Evolutionary conservation across 257 asterid species (phyloP).

Genomic region (Coffea eugenioides): DNA sequence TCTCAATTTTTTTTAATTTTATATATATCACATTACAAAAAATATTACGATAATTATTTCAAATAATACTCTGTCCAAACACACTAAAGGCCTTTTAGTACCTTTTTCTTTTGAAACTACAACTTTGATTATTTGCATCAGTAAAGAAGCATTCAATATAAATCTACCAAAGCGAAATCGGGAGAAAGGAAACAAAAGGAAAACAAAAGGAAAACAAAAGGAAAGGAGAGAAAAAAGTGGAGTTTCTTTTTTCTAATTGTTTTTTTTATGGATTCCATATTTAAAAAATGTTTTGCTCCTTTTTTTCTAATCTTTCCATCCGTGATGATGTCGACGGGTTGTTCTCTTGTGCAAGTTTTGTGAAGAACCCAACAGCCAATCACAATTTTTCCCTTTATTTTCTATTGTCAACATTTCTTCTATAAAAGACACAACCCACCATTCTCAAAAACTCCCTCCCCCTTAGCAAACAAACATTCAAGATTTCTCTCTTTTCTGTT

Average conservation of each 20-base stretch:
- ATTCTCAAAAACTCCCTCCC: slow-evolving; percentile 33
- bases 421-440: slow-evolving; percentile 42
- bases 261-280: slow-evolving; percentile 40
- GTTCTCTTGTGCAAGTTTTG: slow-evolving; percentile 23
- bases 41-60: too few relatives aligned
- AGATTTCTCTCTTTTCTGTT: slow-evolving; percentile 19
- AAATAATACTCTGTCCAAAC: too few relatives aligned
- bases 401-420: slow-evolving; percentile 25
- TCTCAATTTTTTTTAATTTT: too few relatives aligned
- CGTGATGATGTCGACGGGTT: slow-evolving; percentile 28
- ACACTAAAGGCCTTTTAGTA: too few relatives aligned
- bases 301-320: slow-evolving; percentile 12
- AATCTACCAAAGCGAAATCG: background rate
- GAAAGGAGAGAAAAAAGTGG: background rate
- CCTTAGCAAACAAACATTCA: slow-evolving; percentile 6
- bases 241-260: slow-evolving; percentile 24
- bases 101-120: too few relatives aligned
- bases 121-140: too few relatives aligned
- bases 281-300: slow-evolving; percentile 10
- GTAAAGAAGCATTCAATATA: too few relatives aligned
- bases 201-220: background rate
- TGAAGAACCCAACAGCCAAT: background rate
- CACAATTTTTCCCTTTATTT: slow-evolving; percentile 22
- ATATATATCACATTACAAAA: too few relatives aligned
- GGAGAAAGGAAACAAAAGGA: background rate